Evolutionary conservation across 2,329 filamentous ascomycete genomes (phyloP).

Genomic region (Colletotrichum nymphaeae): DNA sequence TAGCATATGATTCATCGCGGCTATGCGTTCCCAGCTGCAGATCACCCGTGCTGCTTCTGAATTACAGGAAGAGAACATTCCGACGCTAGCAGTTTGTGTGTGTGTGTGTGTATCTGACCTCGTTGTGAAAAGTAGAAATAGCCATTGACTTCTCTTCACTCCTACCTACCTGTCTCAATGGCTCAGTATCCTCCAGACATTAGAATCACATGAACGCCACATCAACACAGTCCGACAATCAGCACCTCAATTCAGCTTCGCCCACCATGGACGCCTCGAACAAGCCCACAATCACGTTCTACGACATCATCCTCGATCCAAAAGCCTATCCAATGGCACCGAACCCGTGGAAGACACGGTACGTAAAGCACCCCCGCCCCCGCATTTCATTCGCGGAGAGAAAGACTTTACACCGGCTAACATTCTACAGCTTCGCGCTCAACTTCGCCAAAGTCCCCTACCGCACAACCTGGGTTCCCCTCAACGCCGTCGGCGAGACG

Average conservation of each 20-base stretch:
- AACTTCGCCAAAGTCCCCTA: conserved; percentile 54
- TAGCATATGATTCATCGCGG: not conserved
- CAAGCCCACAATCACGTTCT: not conserved
- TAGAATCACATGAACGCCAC: not conserved
- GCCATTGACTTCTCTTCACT: not conserved
- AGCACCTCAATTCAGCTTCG: not conserved
- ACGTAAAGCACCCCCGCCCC: not conserved
- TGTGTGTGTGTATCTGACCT: not conserved
- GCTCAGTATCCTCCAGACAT: not conserved
- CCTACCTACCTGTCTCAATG: not conserved
- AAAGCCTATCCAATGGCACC: not conserved
- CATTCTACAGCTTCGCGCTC: conserved; percentile 43
- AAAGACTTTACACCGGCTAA: not conserved
- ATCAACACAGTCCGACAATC: not conserved
- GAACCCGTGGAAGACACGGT: not conserved
- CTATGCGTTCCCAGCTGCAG: not conserved
- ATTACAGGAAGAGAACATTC: not conserved
- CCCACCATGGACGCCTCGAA: not conserved
- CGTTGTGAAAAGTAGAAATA: not conserved
- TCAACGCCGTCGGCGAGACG: conserved; percentile 62
- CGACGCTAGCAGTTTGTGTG: not conserved
- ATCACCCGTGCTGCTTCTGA: not conserved
- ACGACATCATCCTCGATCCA: not conserved
- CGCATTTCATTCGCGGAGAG: too few species aligned
- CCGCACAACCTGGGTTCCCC: conserved; percentile 57